Evolutionary conservation across 2,329 filamentous ascomycete genomes (phyloP).

Genomic region (Dactylonectria macrodidyma): DNA sequence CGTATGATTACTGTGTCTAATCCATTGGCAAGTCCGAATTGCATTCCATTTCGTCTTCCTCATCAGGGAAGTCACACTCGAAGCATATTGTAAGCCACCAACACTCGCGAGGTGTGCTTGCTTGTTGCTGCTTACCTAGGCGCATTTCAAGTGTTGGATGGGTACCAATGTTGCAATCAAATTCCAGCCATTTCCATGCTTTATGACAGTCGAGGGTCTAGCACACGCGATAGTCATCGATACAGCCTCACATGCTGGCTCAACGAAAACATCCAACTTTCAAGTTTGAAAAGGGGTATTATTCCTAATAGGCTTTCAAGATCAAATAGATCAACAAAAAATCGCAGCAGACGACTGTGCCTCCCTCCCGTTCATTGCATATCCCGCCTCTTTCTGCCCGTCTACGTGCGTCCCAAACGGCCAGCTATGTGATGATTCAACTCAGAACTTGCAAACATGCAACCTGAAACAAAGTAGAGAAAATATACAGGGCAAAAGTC

Average conservation of each 20-base stretch:
- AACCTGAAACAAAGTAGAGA: slow-evolving; percentile 24
- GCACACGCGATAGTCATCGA: no score
- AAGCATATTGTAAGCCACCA: background rate
- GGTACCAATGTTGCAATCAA: no score
- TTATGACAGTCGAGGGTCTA: no score
- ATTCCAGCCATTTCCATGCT: no score
- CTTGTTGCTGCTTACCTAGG: no score
- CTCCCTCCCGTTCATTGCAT: slow-evolving; percentile 28
- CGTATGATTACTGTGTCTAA: background rate
- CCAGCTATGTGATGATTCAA: slow-evolving; percentile 26
- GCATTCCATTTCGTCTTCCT: no score
- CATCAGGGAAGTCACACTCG: background rate
- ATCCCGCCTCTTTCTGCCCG: slow-evolving; percentile 27
- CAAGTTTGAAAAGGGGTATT: slow-evolving; percentile 47
- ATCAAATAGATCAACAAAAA: slow-evolving; percentile 44
- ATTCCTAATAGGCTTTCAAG: slow-evolving; percentile 48
- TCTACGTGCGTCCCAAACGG: slow-evolving; percentile 22
- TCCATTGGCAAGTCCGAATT: background rate
- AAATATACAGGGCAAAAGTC: slow-evolving; percentile 9
- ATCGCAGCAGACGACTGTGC: slow-evolving; percentile 34
- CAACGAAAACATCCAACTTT: background rate
- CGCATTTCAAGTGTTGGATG: no score
- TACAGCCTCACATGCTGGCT: background rate
- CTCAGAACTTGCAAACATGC: slow-evolving; percentile 26
- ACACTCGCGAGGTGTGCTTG: no score